phyloP scores from a whole-genome alignment of 169 alveolate genomes.

The Cystoisospora suis region DNA sequence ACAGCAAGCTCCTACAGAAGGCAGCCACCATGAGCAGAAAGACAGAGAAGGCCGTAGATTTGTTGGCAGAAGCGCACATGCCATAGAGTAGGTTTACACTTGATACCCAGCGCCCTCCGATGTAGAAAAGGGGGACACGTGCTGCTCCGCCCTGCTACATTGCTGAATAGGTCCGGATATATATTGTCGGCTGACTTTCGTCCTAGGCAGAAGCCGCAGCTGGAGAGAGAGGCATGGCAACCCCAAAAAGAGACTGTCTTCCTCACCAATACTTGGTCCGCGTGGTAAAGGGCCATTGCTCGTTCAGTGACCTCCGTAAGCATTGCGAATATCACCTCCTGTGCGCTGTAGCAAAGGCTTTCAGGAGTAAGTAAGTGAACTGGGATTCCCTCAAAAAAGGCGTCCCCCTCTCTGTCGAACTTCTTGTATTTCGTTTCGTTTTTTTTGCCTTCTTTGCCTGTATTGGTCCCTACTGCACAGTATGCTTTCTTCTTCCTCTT shows the following conservation, averaged over 20 bases:
- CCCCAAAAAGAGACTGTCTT: not conserved
- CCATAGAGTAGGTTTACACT: not conserved
- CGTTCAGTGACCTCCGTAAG: slow-evolving; percentile 97
- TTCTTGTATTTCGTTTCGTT: not conserved
- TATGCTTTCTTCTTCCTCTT: not conserved
- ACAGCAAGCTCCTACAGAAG: not conserved
- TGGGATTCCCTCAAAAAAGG: not conserved
- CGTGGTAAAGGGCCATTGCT: slow-evolving; percentile 96
- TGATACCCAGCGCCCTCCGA: not conserved
- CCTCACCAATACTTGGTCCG: slow-evolving; percentile 89
- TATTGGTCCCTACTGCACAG: not conserved
- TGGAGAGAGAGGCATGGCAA: not conserved
- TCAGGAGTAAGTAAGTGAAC: slow-evolving; percentile 39
- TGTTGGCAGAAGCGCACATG: not conserved
- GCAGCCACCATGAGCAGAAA: not conserved
- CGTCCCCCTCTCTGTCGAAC: not conserved
- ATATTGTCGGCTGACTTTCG: too few species aligned
- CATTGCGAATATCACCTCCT: slow-evolving; percentile 97
- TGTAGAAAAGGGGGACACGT: not conserved
- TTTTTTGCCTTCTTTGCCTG: not conserved
- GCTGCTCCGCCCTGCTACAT: too few species aligned
- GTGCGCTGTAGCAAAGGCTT: slow-evolving; percentile 91
- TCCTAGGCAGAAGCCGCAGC: not conserved
- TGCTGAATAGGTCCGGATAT: too few species aligned
- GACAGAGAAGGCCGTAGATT: not conserved